A percentile compares a stretch with the other conserved stretches of the same genome.
phyloP scores from a whole-genome alignment of 2,329 filamentous ascomycete genomes.

The Fusarium ramigenum region DNA sequence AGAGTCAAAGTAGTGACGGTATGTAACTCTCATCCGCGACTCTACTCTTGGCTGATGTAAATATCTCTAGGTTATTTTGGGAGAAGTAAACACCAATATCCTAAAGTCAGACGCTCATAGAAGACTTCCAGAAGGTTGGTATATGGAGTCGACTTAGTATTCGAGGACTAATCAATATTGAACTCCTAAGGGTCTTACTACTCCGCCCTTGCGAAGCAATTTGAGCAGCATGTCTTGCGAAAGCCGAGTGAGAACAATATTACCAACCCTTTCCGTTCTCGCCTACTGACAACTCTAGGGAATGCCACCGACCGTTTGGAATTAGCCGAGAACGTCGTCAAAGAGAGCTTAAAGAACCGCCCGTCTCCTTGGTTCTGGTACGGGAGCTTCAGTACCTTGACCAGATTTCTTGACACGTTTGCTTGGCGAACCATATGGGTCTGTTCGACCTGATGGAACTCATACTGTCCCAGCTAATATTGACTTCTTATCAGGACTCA shows the following conservation, averaged over 20 bases:
- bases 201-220: background rate
- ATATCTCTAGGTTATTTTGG: background rate
- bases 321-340: background rate
- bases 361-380: background rate
- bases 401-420: background rate
- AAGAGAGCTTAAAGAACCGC: background rate
- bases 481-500: background rate
- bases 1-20: background rate
- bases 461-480: fast-evolving
- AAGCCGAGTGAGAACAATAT: background rate
- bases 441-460: fast-evolving
- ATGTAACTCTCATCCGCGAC: fast-evolving
- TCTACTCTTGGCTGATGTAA: background rate
- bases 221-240: background rate
- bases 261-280: fast-evolving
- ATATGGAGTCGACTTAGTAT: fast-evolving
- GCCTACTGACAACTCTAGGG: background rate
- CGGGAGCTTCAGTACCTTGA: background rate
- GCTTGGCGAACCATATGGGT: background rate
- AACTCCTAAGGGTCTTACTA: background rate
- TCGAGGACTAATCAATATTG: background rate
- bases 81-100: background rate
- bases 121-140: background rate
- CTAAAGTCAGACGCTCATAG: background rate
- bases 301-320: background rate